phyloP scores from a whole-genome alignment of 2,329 filamentous ascomycete species.

The Aspergillus sp. region DNA sequence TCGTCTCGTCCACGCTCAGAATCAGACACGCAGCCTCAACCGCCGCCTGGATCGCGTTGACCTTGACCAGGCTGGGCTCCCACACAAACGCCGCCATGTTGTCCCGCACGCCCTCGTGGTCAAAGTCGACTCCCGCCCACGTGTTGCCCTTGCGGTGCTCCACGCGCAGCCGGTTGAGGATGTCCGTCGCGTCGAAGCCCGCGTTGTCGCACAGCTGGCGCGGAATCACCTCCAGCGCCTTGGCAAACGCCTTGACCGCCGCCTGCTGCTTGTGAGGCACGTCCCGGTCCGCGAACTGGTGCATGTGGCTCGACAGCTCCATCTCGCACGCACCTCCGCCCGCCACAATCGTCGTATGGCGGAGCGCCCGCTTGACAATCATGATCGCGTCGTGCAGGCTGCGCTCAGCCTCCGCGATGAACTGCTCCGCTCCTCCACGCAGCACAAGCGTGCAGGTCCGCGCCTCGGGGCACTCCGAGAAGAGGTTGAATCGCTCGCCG shows the following conservation, averaged over 20 bases:
- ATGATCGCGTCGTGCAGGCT: slow-evolving; percentile 98
- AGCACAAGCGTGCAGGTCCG: slow-evolving; percentile 96
- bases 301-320: slow-evolving; percentile 90
- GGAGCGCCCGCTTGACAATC: slow-evolving; percentile 97
- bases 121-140: slow-evolving; percentile 95
- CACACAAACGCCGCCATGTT: slow-evolving; percentile 96
- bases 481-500: slow-evolving; percentile 96
- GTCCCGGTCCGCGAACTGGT: slow-evolving; percentile 85
- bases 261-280: slow-evolving; percentile 91
- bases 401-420: slow-evolving; percentile 96
- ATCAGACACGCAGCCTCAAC: slow-evolving; percentile 94
- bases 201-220: slow-evolving; percentile 97
- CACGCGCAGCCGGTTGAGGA: slow-evolving; percentile 89
- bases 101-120: slow-evolving; percentile 81
- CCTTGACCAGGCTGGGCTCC: slow-evolving; percentile 93
- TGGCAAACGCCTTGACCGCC: slow-evolving; percentile 96
- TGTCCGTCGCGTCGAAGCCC: slow-evolving; percentile 95
- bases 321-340: slow-evolving; percentile 93
- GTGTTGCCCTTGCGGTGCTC: slow-evolving; percentile 88
- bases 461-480: slow-evolving; percentile 87
- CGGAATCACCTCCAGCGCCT: slow-evolving; percentile 92
- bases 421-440: slow-evolving; percentile 93
- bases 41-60: slow-evolving; percentile 93
- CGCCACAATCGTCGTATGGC: slow-evolving; percentile 88
- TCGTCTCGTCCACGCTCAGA: slow-evolving; percentile 93